These are phyloP conservation scores for Lyophyllum semitale DNA, from an alignment of 768 basidiomycete species.

Conservation along the genomic window DNA sequence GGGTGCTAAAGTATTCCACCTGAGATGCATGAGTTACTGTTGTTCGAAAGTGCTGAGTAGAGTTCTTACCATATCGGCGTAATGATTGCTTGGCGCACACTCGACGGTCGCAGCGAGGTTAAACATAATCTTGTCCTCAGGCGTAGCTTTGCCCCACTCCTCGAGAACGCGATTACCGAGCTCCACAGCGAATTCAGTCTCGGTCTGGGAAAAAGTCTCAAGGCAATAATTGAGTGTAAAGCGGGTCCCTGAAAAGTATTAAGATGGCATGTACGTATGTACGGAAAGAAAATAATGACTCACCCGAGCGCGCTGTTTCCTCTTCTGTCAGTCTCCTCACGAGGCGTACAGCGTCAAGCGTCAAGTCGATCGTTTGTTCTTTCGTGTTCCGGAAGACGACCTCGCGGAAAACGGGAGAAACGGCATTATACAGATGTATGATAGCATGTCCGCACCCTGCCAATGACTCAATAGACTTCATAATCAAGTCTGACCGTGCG, in stretches of 20 bases:
- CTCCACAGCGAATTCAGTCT: conserved; percentile 77
- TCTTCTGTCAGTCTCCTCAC: conserved; percentile 70
- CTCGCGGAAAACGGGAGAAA: conserved; percentile 71
- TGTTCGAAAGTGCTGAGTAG: neutral
- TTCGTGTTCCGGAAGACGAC: conserved; percentile 80
- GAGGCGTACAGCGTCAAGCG: conserved; percentile 68
- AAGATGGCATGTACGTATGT: neutral
- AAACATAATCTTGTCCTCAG: conserved; percentile 74
- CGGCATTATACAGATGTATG: conserved; percentile 88
- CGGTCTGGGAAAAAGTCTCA: conserved; percentile 85
- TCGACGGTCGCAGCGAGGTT: conserved; percentile 87
- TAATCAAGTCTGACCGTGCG: conserved; percentile 78
- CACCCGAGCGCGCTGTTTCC: conserved; percentile 61
- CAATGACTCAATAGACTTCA: conserved; percentile 72
- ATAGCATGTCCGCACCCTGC: conserved; percentile 75
- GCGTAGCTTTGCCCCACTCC: conserved; percentile 68
- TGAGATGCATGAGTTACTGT: conserved; percentile 24
- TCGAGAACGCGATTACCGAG: conserved; percentile 74
- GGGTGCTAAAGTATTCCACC: conserved; percentile 79
- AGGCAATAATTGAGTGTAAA: conserved; percentile 87
- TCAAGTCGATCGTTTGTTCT: conserved; percentile 74
- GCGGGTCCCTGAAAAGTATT: conserved; percentile 38
- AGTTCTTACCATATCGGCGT: conserved; percentile 69
- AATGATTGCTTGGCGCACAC: conserved; percentile 81
- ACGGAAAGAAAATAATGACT: neutral